Evolutionary conservation across 192 early-diverging fungal species (phyloP).

Genomic region (Coemansia sp.): DNA sequence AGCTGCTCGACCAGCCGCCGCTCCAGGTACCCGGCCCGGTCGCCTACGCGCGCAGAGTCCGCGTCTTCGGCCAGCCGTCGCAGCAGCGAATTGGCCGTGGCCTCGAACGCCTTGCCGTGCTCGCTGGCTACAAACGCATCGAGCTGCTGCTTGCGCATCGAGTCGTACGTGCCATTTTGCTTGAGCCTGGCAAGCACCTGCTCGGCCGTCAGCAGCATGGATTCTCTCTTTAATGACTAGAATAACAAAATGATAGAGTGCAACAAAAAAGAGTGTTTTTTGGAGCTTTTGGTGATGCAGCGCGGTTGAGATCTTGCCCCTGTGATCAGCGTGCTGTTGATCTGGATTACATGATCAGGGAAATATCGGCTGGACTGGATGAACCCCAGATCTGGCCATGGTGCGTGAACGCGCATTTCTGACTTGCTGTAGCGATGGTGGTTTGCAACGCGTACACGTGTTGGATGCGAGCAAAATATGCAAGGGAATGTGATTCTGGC

Average conservation of each 20-base stretch:
- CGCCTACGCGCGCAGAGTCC: background rate
- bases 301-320: too few species aligned
- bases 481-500: too few species aligned
- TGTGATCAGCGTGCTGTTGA: too few species aligned
- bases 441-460: too few species aligned
- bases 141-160: constrained; percentile 27
- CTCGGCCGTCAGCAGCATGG: constrained; percentile 16
- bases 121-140: constrained; percentile 13
- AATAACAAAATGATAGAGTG: background rate
- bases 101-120: constrained; percentile 23
- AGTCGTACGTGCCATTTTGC: constrained; percentile 28
- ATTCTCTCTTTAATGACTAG: background rate
- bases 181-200: constrained; percentile 24
- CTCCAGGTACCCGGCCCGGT: constrained; percentile 8
- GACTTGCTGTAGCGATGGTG: too few species aligned
- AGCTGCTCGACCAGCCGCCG: constrained; percentile 15
- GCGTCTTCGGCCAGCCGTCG: constrained; percentile 10
- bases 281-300: too few species aligned
- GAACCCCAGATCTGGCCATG: too few species aligned
- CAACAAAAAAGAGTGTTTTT: too few species aligned
- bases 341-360: too few species aligned
- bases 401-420: too few species aligned
- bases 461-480: too few species aligned
- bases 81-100: background rate
- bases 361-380: too few species aligned